Evolutionary conservation across 345 rosid genomes (phyloP), one percentile per base, ranked within the genome.

Genomic region (Streptanthus diversifolius): DNA sequence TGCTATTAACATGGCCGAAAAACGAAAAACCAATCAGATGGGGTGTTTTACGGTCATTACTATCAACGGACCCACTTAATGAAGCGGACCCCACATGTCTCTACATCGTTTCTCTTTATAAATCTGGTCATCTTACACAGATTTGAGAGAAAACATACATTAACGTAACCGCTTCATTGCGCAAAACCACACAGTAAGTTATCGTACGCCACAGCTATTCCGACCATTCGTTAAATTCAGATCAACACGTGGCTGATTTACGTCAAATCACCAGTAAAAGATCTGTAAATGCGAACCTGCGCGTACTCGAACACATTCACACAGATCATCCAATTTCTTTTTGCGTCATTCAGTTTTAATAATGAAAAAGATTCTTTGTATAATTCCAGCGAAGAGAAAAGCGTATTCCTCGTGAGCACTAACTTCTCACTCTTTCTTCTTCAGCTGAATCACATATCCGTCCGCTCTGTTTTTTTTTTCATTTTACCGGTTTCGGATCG

Each of bases 401-500:
- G 80, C 88, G 73, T 44, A 66, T 64, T 79, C 80, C 86, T 83
- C 88, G 84, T 84, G 92, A 84, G 48, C 80, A 27, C 57, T 70
- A 62, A 61, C 65, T 32, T 67, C 73, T 66, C 78, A 74, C 72
- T 66, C 67, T 27, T 18, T 43, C 22, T 12, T 66, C 45, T 67
- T 36, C 63, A 36, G 72, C 65, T 58, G 66, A 66, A 18, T 65
- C 43, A 27, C 1, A 12, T 2, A 43, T 32, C 64, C 24, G 58
- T 55, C 43, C 11, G 25, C 3, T n/a, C 54, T 27, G 17, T 41
- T 53, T 63, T 27, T 15, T n/a, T 3, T 2, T 24, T 25, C 4
- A 0, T 25, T n/a, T 12, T 12, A 29, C 18, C 2, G 49, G 37
- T 9, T 43, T 25, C 35, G 22, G 66, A 30, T 39, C 72, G 45